A percentile compares a stretch with the other conserved stretches of the same genome.
These are phyloP conservation scores for Oldenlandia corymbosa DNA, from an alignment of 257 asterid genomes.

Conservation along the genomic window DNA sequence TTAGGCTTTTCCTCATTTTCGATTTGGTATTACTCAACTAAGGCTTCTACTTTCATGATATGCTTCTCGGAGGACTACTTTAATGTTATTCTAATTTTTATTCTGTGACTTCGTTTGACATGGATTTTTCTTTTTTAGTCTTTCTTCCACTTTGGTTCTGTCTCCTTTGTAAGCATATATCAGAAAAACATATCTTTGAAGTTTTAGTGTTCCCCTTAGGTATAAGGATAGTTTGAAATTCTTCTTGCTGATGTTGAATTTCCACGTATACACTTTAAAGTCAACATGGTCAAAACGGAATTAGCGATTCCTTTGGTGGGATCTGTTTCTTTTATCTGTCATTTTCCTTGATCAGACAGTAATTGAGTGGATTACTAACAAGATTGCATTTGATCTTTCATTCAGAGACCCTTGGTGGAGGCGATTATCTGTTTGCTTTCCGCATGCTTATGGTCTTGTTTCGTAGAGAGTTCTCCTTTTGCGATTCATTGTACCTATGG, in stretches of 20 bases:
- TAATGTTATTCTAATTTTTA: neutral
- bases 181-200: neutral
- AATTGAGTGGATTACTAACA: neutral
- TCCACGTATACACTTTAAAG: neutral
- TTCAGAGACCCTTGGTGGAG: slow-evolving; percentile 85
- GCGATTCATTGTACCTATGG: slow-evolving; percentile 87
- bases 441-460: slow-evolving; percentile 97
- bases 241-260: neutral
- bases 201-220: neutral
- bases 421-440: slow-evolving; percentile 85
- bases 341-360: slow-evolving; percentile 3
- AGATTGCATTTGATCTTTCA: slow-evolving; percentile 17
- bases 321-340: neutral
- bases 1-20: neutral
- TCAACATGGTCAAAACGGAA: neutral
- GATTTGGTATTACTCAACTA: neutral
- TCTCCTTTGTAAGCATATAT: neutral
- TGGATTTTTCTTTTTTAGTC: neutral
- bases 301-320: neutral
- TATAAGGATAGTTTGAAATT: neutral
- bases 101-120: neutral
- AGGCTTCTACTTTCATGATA: neutral
- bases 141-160: neutral
- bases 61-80: neutral
- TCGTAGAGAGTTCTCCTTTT: slow-evolving; percentile 93